These are phyloP conservation scores for Monosporascus sp. DNA, from an alignment of 2,329 filamentous ascomycete species.

Conservation along the genomic window DNA sequence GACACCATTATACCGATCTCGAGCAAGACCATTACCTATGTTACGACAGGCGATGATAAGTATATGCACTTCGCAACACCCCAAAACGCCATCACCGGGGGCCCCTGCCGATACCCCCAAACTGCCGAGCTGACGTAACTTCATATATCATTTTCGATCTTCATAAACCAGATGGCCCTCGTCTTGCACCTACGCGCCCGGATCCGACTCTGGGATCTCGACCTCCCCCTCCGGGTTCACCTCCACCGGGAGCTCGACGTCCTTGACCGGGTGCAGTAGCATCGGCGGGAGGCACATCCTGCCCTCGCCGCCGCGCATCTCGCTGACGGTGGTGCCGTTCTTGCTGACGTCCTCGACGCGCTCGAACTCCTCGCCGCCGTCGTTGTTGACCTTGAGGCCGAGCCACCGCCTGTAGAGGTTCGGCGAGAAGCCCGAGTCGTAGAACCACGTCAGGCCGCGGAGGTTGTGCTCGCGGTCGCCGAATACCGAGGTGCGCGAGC, in stretches of 20 bases:
- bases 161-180: no score
- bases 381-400: slow-evolving; percentile 72
- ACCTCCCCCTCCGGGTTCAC: slow-evolving; percentile 44
- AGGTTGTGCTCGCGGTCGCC: slow-evolving; percentile 88
- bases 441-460: slow-evolving; percentile 84
- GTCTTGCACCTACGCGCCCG: slow-evolving; percentile 28
- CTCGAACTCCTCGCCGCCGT: slow-evolving; percentile 74
- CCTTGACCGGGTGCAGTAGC: slow-evolving; percentile 84
- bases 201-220: slow-evolving; percentile 45
- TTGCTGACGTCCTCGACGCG: slow-evolving; percentile 47
- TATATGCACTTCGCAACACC: no score
- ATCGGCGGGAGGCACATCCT: slow-evolving; percentile 89
- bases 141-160: no score
- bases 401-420: slow-evolving; percentile 84
- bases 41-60: no score
- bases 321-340: slow-evolving; percentile 40
- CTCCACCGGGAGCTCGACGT: slow-evolving; percentile 61
- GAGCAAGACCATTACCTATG: no score
- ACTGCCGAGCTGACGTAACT: no score
- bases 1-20: no score
- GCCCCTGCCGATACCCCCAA: no score
- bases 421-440: slow-evolving; percentile 74
- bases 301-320: slow-evolving; percentile 65
- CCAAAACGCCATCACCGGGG: no score
- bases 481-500: slow-evolving; percentile 65